Evolutionary conservation across 192 early-diverging fungal genomes (phyloP).

Genomic region (Umbelopsis sp.): DNA sequence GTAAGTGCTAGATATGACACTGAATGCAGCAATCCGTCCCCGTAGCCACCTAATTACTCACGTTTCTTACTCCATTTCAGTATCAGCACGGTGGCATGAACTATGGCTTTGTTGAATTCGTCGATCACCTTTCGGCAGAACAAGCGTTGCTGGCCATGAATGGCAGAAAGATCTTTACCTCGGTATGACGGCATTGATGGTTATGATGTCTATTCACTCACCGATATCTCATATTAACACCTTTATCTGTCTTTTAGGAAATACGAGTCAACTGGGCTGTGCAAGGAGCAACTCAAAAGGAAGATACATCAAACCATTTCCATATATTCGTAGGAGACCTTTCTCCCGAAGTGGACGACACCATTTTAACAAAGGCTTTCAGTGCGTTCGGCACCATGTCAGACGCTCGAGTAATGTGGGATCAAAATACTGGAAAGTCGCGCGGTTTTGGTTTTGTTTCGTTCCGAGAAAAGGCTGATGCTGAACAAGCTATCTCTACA

Average conservation of each 20-base stretch:
- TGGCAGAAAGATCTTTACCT: conserved; percentile 61
- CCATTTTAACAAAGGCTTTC: conserved; percentile 79
- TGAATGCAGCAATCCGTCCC: neutral
- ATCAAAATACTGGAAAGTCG: conserved; percentile 82
- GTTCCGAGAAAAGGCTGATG: conserved; percentile 80
- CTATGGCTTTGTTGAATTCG: conserved; percentile 87
- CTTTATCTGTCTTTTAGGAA: conserved; percentile 10
- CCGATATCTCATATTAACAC: neutral
- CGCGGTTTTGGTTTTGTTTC: conserved; percentile 88
- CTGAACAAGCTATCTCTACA: conserved; percentile 75
- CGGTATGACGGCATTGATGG: conserved; percentile 43
- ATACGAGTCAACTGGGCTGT: conserved; percentile 37
- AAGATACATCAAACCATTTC: conserved; percentile 55
- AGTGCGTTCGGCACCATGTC: conserved; percentile 67
- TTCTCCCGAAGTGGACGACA: conserved; percentile 85
- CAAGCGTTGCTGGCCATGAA: conserved; percentile 72
- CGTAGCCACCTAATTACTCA: too few species aligned
- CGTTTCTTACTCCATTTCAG: neutral
- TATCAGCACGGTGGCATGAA: conserved; percentile 50
- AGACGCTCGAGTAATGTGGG: conserved; percentile 94
- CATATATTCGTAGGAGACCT: conserved; percentile 93
- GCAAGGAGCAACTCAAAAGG: conserved; percentile 30
- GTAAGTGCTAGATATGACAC: conserved; percentile 48
- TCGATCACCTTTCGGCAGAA: conserved; percentile 70
- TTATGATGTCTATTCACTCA: neutral